These are phyloP conservation scores for carrot (Daucus carota) DNA, from an alignment of 129 eudicot genomes.

Conservation along the genomic window DNA sequence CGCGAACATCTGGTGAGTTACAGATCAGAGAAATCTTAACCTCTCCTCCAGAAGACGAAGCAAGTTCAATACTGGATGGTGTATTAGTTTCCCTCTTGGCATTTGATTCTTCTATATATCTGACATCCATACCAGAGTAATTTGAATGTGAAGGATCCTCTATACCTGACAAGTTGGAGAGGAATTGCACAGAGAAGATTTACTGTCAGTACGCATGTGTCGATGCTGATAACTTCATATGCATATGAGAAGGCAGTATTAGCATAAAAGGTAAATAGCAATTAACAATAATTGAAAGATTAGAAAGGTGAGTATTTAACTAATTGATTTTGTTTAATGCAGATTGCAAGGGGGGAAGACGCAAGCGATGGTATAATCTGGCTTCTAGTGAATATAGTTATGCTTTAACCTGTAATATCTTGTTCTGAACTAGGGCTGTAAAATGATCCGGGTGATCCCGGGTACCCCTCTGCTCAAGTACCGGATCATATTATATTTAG, in stretches of 20 bases:
- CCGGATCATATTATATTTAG: no score
- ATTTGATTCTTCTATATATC: conserved; percentile 15
- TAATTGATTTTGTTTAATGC: background rate
- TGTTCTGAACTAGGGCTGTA: background rate
- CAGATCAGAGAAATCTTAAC: conserved; percentile 29
- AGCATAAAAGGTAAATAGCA: background rate
- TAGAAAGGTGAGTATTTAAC: background rate
- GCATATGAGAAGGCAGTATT: background rate
- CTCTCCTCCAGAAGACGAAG: conserved; percentile 35
- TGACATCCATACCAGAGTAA: conserved; percentile 8
- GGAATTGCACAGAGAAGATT: conserved; percentile 16
- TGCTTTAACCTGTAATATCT: background rate
- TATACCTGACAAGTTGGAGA: conserved; percentile 9
- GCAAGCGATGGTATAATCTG: background rate
- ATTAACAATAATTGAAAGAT: background rate
- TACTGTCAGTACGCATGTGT: background rate
- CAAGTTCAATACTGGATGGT: conserved; percentile 30
- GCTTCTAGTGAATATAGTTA: background rate
- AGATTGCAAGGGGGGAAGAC: background rate
- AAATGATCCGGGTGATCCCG: no score
- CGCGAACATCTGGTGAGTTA: conserved; percentile 21
- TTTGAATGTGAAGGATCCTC: conserved; percentile 14
- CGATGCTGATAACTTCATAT: background rate
- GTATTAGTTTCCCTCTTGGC: conserved; percentile 17
- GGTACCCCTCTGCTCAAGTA: no score